Evolutionary conservation across 176 grass and related monocot species (phyloP).

Genomic region (Elymus sibiricus): DNA sequence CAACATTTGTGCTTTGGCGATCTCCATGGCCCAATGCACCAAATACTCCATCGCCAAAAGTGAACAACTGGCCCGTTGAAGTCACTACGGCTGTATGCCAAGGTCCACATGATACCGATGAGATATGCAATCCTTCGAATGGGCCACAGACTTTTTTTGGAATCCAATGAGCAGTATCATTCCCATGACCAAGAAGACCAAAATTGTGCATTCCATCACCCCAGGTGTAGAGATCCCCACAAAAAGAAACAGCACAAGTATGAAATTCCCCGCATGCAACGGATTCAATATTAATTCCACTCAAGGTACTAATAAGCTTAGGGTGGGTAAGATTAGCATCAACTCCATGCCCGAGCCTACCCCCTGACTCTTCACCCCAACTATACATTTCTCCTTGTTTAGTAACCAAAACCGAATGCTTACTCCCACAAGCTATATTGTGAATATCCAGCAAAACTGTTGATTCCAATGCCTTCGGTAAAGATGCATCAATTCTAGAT

Average conservation of each 20-base stretch:
- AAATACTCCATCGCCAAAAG: conserved; percentile 75
- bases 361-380: conserved; percentile 69
- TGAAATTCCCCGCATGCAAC: conserved; percentile 72
- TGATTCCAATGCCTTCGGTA: conserved; percentile 63
- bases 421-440: conserved; percentile 55
- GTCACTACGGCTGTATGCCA: conserved; percentile 72
- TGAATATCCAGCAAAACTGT: conserved; percentile 56
- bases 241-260: conserved; percentile 65
- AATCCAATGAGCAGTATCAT: conserved; percentile 60
- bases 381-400: conserved; percentile 82
- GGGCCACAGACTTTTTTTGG: conserved; percentile 63
- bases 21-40: conserved; percentile 78
- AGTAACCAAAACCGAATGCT: conserved; percentile 56
- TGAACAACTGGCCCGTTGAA: conserved; percentile 62
- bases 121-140: conserved; percentile 52
- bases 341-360: conserved; percentile 67
- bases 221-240: conserved; percentile 77
- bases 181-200: conserved; percentile 69
- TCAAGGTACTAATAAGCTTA: conserved; percentile 54
- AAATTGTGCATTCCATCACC: conserved; percentile 60
- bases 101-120: conserved; percentile 64
- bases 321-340: conserved; percentile 56
- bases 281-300: conserved; percentile 46
- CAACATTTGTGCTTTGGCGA: conserved; percentile 37
- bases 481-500: conserved; percentile 41